Percentiles rank a stretch among this genome's conserved stretches.
phyloP scores from a whole-genome alignment of 306 rosid genomes.

The Rosa persica region DNA sequence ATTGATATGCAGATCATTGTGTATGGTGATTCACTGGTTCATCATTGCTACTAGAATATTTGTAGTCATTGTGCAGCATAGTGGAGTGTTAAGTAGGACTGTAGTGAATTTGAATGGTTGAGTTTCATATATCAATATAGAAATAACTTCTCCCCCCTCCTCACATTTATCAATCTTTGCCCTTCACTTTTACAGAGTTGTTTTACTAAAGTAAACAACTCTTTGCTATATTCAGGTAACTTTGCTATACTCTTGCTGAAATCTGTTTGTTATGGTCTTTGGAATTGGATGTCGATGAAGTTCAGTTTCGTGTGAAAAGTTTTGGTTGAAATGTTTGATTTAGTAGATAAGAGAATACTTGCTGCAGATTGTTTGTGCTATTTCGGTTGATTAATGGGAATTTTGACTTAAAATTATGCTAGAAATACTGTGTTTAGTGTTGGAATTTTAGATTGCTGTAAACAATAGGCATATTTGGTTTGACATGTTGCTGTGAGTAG shows the following conservation, averaged over 20 bases:
- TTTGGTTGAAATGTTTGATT: neutral
- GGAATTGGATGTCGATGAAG: conserved; percentile 3
- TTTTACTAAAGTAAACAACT: neutral
- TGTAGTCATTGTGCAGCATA: conserved; percentile 23
- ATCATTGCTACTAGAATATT: conserved; percentile 13
- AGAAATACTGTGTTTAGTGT: neutral
- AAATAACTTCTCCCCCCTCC: too few species aligned
- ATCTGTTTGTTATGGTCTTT: neutral
- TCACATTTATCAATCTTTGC: too few species aligned
- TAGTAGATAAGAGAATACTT: neutral
- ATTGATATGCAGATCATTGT: conserved; percentile 31
- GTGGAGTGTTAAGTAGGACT: neutral
- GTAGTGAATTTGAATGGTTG: neutral
- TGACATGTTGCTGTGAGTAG: neutral
- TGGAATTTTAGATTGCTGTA: neutral
- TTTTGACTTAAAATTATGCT: neutral
- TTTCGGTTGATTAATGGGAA: neutral
- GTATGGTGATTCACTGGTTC: neutral
- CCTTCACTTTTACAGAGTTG: neutral
- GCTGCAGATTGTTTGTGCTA: neutral
- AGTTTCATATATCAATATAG: neutral
- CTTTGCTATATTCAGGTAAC: conserved; percentile 55
- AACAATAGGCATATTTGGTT: neutral
- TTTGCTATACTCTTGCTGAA: neutral
- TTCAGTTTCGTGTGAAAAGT: neutral